A percentile compares a stretch with the other conserved stretches of the same genome.
phyloP scores from a whole-genome alignment of 2,329 filamentous ascomycete species.

The Balansia obtecta region DNA sequence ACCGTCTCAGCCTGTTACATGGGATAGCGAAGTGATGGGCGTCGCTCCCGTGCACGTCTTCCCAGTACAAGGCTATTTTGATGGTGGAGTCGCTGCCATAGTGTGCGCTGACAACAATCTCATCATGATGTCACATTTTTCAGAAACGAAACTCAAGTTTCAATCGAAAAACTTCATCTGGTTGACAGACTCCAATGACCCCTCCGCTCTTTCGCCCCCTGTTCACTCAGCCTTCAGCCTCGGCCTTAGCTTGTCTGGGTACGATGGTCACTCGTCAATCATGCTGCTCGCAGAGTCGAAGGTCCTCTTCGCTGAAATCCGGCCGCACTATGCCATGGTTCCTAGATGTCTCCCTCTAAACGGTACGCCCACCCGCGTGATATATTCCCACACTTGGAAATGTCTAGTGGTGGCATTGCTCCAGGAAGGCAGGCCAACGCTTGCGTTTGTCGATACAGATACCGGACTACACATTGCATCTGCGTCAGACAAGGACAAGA shows the following conservation, averaged over 20 bases:
- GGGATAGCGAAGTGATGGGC: conserved; percentile 22
- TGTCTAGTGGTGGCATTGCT: conserved; percentile 41
- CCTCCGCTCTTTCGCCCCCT: conserved; percentile 30
- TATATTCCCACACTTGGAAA: conserved; percentile 41
- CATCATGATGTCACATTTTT: conserved; percentile 28
- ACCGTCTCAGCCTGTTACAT: conserved; percentile 12
- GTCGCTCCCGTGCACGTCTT: conserved; percentile 24
- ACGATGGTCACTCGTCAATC: conserved; percentile 27
- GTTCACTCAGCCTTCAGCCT: conserved; percentile 36
- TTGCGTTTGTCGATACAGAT: conserved; percentile 44
- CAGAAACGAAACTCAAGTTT: conserved; percentile 18
- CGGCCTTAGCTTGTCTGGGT: conserved; percentile 24
- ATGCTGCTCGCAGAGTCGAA: conserved; percentile 37
- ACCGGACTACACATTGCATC: conserved; percentile 39
- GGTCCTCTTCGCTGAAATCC: conserved; percentile 41
- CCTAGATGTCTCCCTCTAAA: conserved; percentile 35
- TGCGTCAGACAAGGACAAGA: conserved; percentile 29
- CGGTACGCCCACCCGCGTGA: conserved; percentile 36
- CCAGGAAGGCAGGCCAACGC: conserved; percentile 28
- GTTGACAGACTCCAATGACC: conserved; percentile 36
- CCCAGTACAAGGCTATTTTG: conserved; percentile 13
- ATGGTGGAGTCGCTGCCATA: conserved; percentile 22
- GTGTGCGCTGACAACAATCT: conserved; percentile 37
- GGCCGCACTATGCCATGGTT: conserved; percentile 31
- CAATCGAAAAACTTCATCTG: conserved; percentile 34